Evolutionary conservation across 495 filamentous ascomycete species (phyloP).

Genomic region (Lasiosphaeris hirsuta): DNA sequence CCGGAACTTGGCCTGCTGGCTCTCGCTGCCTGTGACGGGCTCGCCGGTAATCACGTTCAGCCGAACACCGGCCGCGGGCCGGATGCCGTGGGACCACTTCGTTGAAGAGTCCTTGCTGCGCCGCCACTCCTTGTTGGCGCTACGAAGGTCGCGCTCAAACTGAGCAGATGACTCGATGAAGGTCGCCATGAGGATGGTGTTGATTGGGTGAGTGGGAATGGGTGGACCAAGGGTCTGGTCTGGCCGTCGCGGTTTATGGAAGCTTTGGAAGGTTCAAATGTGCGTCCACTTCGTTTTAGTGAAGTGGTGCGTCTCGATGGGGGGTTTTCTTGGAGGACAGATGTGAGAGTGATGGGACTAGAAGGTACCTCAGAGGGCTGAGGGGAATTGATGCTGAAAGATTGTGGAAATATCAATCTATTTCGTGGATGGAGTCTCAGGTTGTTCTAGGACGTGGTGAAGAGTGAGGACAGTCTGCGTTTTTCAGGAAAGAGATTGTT

Average conservation of each 20-base stretch:
- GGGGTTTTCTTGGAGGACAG: neutral
- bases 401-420: too few species aligned
- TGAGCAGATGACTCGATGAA: slow-evolving; percentile 15
- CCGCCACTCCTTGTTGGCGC: slow-evolving; percentile 40
- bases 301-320: neutral
- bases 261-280: neutral
- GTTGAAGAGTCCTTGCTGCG: slow-evolving; percentile 39
- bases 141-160: slow-evolving; percentile 43
- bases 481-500: neutral
- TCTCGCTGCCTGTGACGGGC: slow-evolving; percentile 16
- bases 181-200: slow-evolving; percentile 16
- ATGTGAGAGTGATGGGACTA: neutral
- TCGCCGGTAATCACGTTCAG: slow-evolving; percentile 10
- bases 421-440: too few species aligned
- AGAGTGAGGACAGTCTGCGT: neutral
- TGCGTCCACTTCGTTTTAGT: neutral
- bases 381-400: too few species aligned
- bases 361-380: neutral
- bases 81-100: slow-evolving; percentile 42
- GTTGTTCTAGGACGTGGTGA: too few species aligned
- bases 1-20: slow-evolving; percentile 32
- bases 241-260: neutral
- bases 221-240: neutral
- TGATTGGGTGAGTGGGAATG: neutral
- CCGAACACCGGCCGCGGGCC: slow-evolving; percentile 25